Base-by-base conservation (phyloP, 2,329 filamentous ascomycete genomes). In the Xylaria multiplex region DNA sequence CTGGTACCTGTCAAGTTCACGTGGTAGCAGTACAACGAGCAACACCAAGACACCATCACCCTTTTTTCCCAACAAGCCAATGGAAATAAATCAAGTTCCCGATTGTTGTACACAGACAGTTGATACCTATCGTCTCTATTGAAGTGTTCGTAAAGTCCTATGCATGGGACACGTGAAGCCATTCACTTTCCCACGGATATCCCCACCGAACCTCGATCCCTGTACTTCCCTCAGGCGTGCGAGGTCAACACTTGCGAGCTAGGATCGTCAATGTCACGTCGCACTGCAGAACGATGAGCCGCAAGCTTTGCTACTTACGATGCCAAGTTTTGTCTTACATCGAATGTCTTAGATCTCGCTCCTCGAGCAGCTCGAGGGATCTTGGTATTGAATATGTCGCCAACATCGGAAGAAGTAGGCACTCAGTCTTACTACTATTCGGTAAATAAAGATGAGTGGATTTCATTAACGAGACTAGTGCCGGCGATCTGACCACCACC, bases 401-500 rank as follows among this genome's bases (percentile, higher is more conserved):
- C 35, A 49, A 48, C 22, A 32, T 45, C 43, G 19, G 30, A 59
- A 59, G 27, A 27, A 27, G 9, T n/a, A 40, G 27, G 53, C n/a
- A 24, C 13, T 35, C 1, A 48, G 40, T 52, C 48, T 42, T 13
- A 48, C 19, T 43, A 8, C 37, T 30, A 30, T 2, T n/a, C 13
- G 27, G 45, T 7, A 6, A 30, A 37, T 37, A 24, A n/a, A 8
- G 32, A 22, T 24, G 3, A 22, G 27, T 52, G 53, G 30, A 50
- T 53, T 56, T 42, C 35, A 42, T 59, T 48, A 52, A 45, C 19
- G 42, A 11, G 37, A 32, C 30, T 35, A 37, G 16, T 24, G 22
- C 30, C 53, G n/a, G 14, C 61, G 3, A 43, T 60, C 64, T 69
- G 66, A 67, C 64, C 64, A 64, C 60, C 66, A 64, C 49, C 66